phyloP scores from a whole-genome alignment of 192 early-diverging fungal genomes.

The Spinellus fusiger region DNA sequence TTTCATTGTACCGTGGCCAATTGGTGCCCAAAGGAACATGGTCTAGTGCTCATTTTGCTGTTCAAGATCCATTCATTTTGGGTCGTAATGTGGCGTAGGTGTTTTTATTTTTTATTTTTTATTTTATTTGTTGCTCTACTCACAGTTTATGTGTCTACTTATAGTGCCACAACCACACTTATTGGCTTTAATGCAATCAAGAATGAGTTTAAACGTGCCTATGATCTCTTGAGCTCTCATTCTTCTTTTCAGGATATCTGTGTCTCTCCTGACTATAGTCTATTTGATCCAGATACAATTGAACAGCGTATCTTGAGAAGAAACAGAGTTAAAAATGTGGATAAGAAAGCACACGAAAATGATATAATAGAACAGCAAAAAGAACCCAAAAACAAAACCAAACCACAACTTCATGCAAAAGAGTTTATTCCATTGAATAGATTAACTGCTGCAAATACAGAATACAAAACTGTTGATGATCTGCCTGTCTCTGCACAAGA shows the following conservation, averaged over 20 bases:
- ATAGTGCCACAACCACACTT: not conserved
- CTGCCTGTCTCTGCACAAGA: no score
- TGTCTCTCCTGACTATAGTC: not conserved
- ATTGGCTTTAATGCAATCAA: not conserved
- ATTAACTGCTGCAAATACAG: no score
- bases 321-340: no score
- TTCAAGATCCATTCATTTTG: conserved; percentile 10
- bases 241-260: not conserved
- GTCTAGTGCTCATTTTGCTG: not conserved
- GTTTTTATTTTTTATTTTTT: not conserved
- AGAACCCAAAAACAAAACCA: no score
- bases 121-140: not conserved
- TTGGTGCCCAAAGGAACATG: not conserved
- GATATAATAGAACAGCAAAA: no score
- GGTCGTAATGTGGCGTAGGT: conserved; percentile 1
- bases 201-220: not conserved
- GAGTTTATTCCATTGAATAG: no score
- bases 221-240: not conserved
- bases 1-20: not conserved
- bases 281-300: not conserved
- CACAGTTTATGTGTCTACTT: not conserved
- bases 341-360: no score
- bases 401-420: no score
- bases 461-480: no score
- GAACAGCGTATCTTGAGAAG: not conserved